These are phyloP conservation scores for Lipomyces mesembrius DNA, from an alignment of 805 yeast genomes.

Conservation along the genomic window DNA sequence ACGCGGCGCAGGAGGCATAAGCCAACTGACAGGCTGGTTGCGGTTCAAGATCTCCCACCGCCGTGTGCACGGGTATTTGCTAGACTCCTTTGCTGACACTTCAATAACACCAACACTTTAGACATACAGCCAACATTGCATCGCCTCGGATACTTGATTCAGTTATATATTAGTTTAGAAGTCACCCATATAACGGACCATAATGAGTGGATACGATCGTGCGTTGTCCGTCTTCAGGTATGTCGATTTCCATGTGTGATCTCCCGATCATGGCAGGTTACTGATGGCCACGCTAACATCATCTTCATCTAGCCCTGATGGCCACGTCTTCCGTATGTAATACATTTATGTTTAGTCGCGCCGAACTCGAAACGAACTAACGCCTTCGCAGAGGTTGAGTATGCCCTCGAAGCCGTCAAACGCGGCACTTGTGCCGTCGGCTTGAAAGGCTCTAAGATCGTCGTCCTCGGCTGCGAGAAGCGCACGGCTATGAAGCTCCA, in stretches of 20 bases:
- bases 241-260: constrained; percentile 45
- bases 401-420: constrained; percentile 96
- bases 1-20: not conserved
- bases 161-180: not conserved
- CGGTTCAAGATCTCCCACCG: not conserved
- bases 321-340: constrained; percentile 87
- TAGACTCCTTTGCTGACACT: not conserved
- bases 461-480: constrained; percentile 95
- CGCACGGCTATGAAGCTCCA: constrained; percentile 93
- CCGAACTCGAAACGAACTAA: constrained; percentile 43
- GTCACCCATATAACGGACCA: not conserved
- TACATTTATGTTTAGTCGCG: not conserved
- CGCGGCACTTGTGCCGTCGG: constrained; percentile 99
- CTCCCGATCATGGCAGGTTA: not conserved
- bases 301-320: constrained; percentile 74
- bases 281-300: not conserved
- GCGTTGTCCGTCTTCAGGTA: constrained; percentile 96
- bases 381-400: constrained; percentile 74
- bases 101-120: not conserved
- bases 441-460: constrained; percentile 84
- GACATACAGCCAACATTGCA: not conserved
- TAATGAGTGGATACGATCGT: constrained; percentile 98
- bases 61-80: not conserved
- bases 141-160: not conserved
- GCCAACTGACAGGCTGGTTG: not conserved